These are phyloP conservation scores for Mycosarcoma mackinlayi DNA, from an alignment of 1,284 basidiomycete species.

Conservation along the genomic window DNA sequence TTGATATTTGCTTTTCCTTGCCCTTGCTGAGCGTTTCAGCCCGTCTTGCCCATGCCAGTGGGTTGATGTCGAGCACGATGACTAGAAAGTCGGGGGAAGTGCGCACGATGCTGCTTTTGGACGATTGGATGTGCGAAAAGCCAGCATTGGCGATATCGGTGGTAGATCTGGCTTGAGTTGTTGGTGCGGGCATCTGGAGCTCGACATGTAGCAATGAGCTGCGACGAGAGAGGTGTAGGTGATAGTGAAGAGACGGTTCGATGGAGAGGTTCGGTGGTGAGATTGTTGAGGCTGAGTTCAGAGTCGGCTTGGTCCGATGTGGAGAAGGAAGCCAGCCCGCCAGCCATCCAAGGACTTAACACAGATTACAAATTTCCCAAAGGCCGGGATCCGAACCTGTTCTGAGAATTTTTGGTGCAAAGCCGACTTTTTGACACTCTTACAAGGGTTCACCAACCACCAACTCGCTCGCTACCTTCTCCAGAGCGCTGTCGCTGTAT, in stretches of 20 bases:
- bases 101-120: constrained; percentile 17
- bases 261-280: too few species aligned
- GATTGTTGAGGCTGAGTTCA: constrained; percentile 1
- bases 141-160: constrained; percentile 45
- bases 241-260: too few species aligned
- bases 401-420: constrained; percentile 11
- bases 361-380: background rate
- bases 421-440: constrained; percentile 1
- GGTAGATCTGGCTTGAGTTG: constrained; percentile 37
- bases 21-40: constrained; percentile 28
- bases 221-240: too few species aligned
- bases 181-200: constrained; percentile 30
- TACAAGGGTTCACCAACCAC: constrained; percentile 12
- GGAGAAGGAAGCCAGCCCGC: background rate
- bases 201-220: too few species aligned
- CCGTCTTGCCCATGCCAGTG: constrained; percentile 49
- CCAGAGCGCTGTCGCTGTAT: too few species aligned
- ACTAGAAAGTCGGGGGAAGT: constrained; percentile 61
- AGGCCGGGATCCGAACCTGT: constrained; percentile 4
- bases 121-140: constrained; percentile 44
- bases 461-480: too few species aligned
- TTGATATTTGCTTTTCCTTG: constrained; percentile 9
- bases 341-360: constrained; percentile 4
- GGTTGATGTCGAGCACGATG: constrained; percentile 62
- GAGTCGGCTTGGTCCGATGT: constrained; percentile 5